Conservation (phyloP, 2,329 filamentous ascomycete species). For the Colletotrichum truncatum region DNA sequence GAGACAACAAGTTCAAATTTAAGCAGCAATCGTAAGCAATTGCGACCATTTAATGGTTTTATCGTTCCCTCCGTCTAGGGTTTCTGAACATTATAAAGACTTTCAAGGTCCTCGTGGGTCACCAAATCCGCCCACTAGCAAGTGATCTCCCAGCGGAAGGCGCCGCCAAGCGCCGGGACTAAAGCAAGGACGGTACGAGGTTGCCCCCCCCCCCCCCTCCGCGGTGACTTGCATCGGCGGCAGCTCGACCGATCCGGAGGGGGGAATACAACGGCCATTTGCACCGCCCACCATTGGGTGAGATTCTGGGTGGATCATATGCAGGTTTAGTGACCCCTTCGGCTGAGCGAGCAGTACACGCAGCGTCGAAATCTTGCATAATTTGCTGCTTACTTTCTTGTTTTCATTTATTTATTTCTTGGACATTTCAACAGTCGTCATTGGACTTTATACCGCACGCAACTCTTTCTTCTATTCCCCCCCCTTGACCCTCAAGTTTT, state of each 20-base stretch:
- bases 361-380: neutral
- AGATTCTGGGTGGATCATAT: constrained; percentile 14
- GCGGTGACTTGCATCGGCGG: constrained; percentile 4
- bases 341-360: neutral
- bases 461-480: neutral
- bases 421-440: too few species aligned
- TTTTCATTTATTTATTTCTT: neutral
- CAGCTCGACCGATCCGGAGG: neutral
- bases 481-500: neutral
- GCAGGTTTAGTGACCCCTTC: constrained; percentile 1
- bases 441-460: too few species aligned
- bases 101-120: too few species aligned
- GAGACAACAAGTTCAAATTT: constrained; percentile 29
- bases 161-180: constrained; percentile 9
- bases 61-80: neutral
- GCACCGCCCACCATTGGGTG: constrained; percentile 18
- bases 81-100: too few species aligned
- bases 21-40: neutral
- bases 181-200: neutral
- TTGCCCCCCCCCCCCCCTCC: too few species aligned
- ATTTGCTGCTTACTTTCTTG: neutral
- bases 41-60: too few species aligned
- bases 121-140: neutral
- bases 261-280: neutral
- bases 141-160: neutral